Percentiles rank a stretch among this genome's conserved stretches.
These are phyloP conservation scores for Aphanocladium album DNA, from an alignment of 2,329 filamentous ascomycete genomes.

Conservation along the genomic window DNA sequence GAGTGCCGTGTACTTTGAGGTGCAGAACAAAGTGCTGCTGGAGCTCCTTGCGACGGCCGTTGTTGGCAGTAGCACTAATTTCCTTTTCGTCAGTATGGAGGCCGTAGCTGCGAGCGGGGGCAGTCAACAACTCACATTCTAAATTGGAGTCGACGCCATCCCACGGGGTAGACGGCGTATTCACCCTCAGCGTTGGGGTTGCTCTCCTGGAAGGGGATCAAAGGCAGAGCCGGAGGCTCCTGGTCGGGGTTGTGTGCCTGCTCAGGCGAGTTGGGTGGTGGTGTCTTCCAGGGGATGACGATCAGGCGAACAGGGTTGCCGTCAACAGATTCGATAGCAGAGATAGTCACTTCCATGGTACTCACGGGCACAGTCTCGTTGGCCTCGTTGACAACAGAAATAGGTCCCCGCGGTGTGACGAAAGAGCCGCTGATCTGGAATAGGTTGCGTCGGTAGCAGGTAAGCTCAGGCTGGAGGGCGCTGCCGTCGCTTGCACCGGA, in stretches of 20 bases:
- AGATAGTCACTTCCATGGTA: slow-evolving; percentile 80
- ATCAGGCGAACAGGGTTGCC: slow-evolving; percentile 89
- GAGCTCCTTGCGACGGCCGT: slow-evolving; percentile 87
- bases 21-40: slow-evolving; percentile 94
- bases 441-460: slow-evolving; percentile 90
- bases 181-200: slow-evolving; percentile 63
- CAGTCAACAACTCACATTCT: slow-evolving; percentile 66
- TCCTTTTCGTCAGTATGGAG: neutral
- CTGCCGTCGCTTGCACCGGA: slow-evolving; percentile 54
- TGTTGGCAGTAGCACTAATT: slow-evolving; percentile 82
- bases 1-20: slow-evolving; percentile 76
- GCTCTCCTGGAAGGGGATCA: slow-evolving; percentile 63
- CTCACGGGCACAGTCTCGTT: slow-evolving; percentile 79
- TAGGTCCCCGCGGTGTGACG: slow-evolving; percentile 69
- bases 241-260: slow-evolving; percentile 65
- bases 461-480: slow-evolving; percentile 71
- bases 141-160: slow-evolving; percentile 91
- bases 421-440: slow-evolving; percentile 94
- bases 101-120: neutral
- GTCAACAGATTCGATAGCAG: slow-evolving; percentile 91
- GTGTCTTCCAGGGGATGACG: slow-evolving; percentile 96
- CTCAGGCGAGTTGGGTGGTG: slow-evolving; percentile 70
- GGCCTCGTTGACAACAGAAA: slow-evolving; percentile 77
- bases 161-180: slow-evolving; percentile 84
- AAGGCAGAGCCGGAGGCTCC: slow-evolving; percentile 76